A percentile compares a stretch with the other conserved stretches of the same genome.
Evolutionary conservation across 148 eudicot genomes (phyloP).

Genomic region (Amaranthus palmeri): DNA sequence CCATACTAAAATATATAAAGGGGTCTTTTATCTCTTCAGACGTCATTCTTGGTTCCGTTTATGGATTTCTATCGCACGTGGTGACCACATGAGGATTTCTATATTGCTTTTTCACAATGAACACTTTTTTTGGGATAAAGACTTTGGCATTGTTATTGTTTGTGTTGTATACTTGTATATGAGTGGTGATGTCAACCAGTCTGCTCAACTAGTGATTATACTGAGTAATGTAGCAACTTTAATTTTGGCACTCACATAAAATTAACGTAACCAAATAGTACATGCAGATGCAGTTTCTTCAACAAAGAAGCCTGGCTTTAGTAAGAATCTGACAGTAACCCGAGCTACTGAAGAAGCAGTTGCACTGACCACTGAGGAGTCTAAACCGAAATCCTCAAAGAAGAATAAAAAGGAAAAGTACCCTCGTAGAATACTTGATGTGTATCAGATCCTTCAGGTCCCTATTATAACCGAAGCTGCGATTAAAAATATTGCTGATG

Average conservation of each 20-base stretch:
- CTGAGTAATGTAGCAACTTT: neutral
- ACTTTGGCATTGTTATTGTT: too few relatives aligned
- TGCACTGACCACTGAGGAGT: slow-evolving; percentile 20
- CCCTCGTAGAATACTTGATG: slow-evolving; percentile 30
- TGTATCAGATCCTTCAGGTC: slow-evolving; percentile 26
- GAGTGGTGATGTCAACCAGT: neutral
- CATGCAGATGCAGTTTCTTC: slow-evolving; percentile 11
- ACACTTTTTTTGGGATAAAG: too few relatives aligned
- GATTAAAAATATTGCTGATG: slow-evolving; percentile 32
- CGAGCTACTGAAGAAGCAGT: slow-evolving; percentile 29
- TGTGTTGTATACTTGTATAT: neutral
- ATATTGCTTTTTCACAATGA: too few relatives aligned
- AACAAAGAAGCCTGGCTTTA: slow-evolving; percentile 13
- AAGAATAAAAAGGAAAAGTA: slow-evolving; percentile 24
- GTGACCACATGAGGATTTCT: too few relatives aligned
- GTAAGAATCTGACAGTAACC: slow-evolving; percentile 9
- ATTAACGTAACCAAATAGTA: neutral
- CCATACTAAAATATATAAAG: too few relatives aligned
- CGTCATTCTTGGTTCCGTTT: too few relatives aligned
- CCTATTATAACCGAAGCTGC: slow-evolving; percentile 35
- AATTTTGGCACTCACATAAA: neutral
- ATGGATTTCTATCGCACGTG: too few relatives aligned
- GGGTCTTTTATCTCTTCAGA: too few relatives aligned
- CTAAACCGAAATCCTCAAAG: slow-evolving; percentile 23
- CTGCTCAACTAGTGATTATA: neutral